phyloP scores from a whole-genome alignment of 2,329 filamentous ascomycete genomes.

The Fusarium sp. region DNA sequence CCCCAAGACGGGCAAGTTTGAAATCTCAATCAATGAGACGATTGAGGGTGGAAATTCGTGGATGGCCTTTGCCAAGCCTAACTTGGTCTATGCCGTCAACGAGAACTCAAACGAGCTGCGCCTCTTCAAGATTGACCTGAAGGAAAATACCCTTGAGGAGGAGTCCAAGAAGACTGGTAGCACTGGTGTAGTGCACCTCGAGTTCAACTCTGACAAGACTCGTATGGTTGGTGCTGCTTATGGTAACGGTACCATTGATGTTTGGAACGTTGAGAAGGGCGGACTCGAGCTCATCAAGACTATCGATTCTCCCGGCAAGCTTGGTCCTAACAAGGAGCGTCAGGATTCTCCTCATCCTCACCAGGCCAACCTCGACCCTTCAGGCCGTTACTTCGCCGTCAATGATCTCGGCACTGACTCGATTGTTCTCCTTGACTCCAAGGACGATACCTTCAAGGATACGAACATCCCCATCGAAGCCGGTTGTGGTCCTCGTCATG shows the following conservation, averaged over 20 bases:
- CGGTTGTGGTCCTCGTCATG: conserved; percentile 62
- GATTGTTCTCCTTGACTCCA: conserved; percentile 59
- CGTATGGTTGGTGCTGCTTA: conserved; percentile 60
- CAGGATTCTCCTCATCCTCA: conserved; percentile 57
- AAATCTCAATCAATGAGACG: conserved; percentile 48
- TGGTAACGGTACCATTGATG: conserved; percentile 55
- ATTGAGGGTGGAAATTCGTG: conserved; percentile 58
- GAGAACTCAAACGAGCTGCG: conserved; percentile 57
- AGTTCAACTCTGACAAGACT: conserved; percentile 57
- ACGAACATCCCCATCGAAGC: conserved; percentile 50
- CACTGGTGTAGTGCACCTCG: conserved; percentile 60
- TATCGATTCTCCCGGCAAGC: conserved; percentile 49
- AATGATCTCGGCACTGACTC: conserved; percentile 62
- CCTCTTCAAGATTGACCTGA: conserved; percentile 53
- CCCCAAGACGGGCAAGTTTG: conserved; percentile 53
- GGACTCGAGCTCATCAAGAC: conserved; percentile 54
- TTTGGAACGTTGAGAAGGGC: conserved; percentile 57
- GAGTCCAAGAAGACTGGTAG: conserved; percentile 51
- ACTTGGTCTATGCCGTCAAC: conserved; percentile 59
- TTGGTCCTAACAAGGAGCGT: conserved; percentile 49
- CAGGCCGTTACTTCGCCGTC: conserved; percentile 61
- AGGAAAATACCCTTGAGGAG: conserved; percentile 46
- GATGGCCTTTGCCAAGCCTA: conserved; percentile 56
- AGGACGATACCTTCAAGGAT: conserved; percentile 53
- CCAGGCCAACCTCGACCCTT: conserved; percentile 61